These are phyloP conservation scores for Fusarium sororula DNA, from an alignment of 2,329 filamentous ascomycete species.

Conservation along the genomic window DNA sequence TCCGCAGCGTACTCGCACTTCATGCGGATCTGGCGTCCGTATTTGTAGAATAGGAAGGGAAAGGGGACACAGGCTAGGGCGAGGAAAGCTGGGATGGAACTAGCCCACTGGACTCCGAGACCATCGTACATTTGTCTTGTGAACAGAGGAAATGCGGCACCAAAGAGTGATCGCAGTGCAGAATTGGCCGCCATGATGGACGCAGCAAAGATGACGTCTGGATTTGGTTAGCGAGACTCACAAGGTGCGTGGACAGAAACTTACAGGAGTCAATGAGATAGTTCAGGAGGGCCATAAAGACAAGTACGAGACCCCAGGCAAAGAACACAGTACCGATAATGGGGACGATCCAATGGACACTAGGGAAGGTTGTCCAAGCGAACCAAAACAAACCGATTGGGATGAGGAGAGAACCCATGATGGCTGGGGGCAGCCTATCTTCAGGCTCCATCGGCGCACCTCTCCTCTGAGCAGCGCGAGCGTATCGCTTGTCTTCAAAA, in stretches of 20 bases:
- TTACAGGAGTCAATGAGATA: conserved; percentile 21
- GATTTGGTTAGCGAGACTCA: fast-evolving
- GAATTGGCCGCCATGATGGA: conserved; percentile 20
- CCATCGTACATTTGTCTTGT: conserved; percentile 16
- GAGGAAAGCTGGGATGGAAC: conserved; percentile 77
- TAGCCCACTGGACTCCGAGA: conserved; percentile 65
- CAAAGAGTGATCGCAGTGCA: conserved; percentile 5
- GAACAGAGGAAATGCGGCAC: conserved; percentile 19
- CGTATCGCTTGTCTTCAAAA: conserved; percentile 8
- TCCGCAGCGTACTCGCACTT: conserved; percentile 76
- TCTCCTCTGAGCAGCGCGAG: not conserved
- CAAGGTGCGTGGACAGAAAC: fast-evolving
- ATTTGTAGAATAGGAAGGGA: conserved; percentile 80
- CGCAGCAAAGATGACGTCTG: conserved; percentile 5
- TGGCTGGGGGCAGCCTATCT: not conserved
- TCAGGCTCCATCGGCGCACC: not conserved
- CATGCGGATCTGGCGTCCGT: conserved; percentile 69
- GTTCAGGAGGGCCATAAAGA: conserved; percentile 12
- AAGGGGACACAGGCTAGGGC: conserved; percentile 76
- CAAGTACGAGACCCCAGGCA: conserved; percentile 9
- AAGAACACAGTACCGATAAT: conserved; percentile 8
- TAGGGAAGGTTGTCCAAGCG: conserved; percentile 4
- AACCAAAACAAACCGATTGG: conserved; percentile 19
- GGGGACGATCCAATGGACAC: conserved; percentile 3
- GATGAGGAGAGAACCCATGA: conserved; percentile 5